phyloP scores from a whole-genome alignment of 2,329 filamentous ascomycete genomes.

The Raffaelea arxii region DNA sequence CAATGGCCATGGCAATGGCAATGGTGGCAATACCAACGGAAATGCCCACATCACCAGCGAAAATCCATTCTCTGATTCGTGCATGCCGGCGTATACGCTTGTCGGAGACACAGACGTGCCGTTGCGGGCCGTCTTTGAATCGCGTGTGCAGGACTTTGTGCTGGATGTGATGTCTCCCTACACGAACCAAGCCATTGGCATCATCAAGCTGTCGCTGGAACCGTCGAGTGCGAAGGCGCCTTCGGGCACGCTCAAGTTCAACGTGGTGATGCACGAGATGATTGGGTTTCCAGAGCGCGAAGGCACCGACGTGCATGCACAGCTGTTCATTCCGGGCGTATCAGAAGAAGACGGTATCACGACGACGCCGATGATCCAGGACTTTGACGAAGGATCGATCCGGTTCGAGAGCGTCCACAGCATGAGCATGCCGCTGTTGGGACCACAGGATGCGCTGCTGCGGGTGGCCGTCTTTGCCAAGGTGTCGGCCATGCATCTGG shows the following conservation, averaged over 20 bases:
- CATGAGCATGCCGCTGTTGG: slow-evolving; percentile 83
- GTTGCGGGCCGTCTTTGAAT: slow-evolving; percentile 85
- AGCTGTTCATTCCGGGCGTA: slow-evolving; percentile 88
- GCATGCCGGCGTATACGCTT: slow-evolving; percentile 85
- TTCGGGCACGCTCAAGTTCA: slow-evolving; percentile 90
- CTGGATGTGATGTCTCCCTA: slow-evolving; percentile 89
- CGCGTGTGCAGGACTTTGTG: slow-evolving; percentile 85
- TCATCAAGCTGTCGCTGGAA: slow-evolving; percentile 82
- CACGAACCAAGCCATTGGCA: slow-evolving; percentile 81
- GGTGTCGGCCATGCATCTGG: slow-evolving; percentile 86
- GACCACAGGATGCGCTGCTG: slow-evolving; percentile 63
- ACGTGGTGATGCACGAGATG: slow-evolving; percentile 96
- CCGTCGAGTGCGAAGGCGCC: slow-evolving; percentile 89
- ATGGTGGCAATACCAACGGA: background rate
- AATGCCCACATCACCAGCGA: slow-evolving; percentile 58
- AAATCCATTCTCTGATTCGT: slow-evolving; percentile 85
- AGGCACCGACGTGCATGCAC: slow-evolving; percentile 89
- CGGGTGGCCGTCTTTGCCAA: slow-evolving; percentile 86
- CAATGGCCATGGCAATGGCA: too few relatives aligned
- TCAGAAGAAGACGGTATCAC: slow-evolving; percentile 87
- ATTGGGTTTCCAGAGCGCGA: slow-evolving; percentile 91
- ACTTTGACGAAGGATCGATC: slow-evolving; percentile 87
- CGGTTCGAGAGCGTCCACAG: slow-evolving; percentile 97
- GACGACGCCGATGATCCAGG: slow-evolving; percentile 86
- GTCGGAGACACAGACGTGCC: slow-evolving; percentile 91